Evolutionary conservation across 2,329 filamentous ascomycete species (phyloP).

Genomic region (Stylonectria norvegica): DNA sequence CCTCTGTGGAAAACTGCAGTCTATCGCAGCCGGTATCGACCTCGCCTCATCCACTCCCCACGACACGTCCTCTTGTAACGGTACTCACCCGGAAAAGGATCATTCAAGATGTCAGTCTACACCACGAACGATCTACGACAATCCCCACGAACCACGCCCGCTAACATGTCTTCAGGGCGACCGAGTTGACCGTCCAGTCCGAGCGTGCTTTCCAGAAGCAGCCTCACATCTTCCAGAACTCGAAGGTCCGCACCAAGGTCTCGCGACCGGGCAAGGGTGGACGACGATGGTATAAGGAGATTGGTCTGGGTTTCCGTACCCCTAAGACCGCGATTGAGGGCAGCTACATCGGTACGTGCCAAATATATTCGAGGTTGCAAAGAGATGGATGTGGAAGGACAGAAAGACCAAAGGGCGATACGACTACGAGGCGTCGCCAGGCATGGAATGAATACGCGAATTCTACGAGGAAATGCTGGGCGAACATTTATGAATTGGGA

Average conservation of each 20-base stretch:
- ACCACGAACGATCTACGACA: constrained; percentile 11
- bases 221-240: constrained; percentile 99
- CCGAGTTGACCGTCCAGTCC: constrained; percentile 98
- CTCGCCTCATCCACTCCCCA: constrained; percentile 35
- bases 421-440: not conserved
- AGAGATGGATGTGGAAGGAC: constrained; percentile 3
- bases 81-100: constrained; percentile 39
- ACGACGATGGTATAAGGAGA: constrained; percentile 97
- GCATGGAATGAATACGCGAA: not conserved
- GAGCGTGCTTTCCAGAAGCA: constrained; percentile 99
- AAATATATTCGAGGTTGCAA: constrained; percentile 13
- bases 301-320: constrained; percentile 98
- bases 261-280: constrained; percentile 85
- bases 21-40: constrained; percentile 28
- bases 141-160: constrained; percentile 15
- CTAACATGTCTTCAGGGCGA: constrained; percentile 69
- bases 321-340: constrained; percentile 99
- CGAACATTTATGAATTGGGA: constrained; percentile 5
- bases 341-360: constrained; percentile 91
- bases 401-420: not conserved
- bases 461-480: not conserved
- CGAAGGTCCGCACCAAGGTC: constrained; percentile 85
- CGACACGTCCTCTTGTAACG: constrained; percentile 38
- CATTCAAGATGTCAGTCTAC: constrained; percentile 42
- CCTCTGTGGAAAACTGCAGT: constrained; percentile 36